These are phyloP conservation scores for Lentinula edodes DNA, from an alignment of 768 basidiomycete genomes.

Conservation along the genomic window DNA sequence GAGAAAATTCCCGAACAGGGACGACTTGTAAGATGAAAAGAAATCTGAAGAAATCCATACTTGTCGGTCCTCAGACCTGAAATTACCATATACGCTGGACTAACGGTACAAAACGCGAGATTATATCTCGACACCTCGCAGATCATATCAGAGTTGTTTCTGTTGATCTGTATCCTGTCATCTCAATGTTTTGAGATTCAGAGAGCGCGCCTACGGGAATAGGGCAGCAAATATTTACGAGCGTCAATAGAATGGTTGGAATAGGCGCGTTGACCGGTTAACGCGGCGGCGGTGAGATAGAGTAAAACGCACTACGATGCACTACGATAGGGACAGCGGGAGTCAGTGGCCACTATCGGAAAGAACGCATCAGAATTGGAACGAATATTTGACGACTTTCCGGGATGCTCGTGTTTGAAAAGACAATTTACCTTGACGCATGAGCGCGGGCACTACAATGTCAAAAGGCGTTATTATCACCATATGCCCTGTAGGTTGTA, in stretches of 20 bases:
- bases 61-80: not conserved
- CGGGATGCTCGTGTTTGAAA: slow-evolving; percentile 1
- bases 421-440: not conserved
- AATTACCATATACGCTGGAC: not conserved
- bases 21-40: not conserved
- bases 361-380: slow-evolving; percentile 1
- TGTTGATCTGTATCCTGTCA: not conserved
- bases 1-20: not conserved
- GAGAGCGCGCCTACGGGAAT: not conserved
- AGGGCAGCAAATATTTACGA: not conserved
- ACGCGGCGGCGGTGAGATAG: not conserved
- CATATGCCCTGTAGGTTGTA: not conserved
- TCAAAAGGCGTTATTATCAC: not conserved
- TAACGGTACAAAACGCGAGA: not conserved
- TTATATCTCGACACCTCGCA: not conserved
- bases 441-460: not conserved
- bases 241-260: not conserved
- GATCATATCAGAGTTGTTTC: not conserved
- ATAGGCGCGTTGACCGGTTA: not conserved
- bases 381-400: not conserved
- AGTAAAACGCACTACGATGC: not conserved
- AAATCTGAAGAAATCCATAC: not conserved
- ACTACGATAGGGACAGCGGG: slow-evolving; percentile 1
- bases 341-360: slow-evolving; percentile 1
- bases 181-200: not conserved